Evolutionary conservation across 805 yeast species (phyloP), one percentile per base, ranked within the genome.

Genomic region (Suhomyces sp.): DNA sequence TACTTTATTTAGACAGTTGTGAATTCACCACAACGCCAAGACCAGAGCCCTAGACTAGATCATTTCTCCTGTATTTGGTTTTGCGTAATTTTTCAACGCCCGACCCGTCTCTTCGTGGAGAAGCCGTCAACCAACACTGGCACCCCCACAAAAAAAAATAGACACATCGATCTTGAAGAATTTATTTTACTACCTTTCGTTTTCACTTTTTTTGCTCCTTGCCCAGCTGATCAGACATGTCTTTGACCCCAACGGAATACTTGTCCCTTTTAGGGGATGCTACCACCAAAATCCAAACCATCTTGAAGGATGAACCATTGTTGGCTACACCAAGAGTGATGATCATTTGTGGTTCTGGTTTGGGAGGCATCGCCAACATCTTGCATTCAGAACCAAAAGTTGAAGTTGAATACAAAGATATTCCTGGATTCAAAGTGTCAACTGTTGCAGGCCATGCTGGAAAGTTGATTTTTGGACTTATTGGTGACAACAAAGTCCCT

Each of bases 381-480:
- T 53, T 83, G 28, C 53, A 55, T 21, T 48, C 63, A n/a, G 54
- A 57, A 14, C 60, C 68, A 20, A 60, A 63, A 28, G 60, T 77
- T 14, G 74, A 69, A 31, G 70, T 91, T 18, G 64, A 81, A 1
- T 91, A 88, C 54, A 47, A 56, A 5, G 69, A 72, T 0, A 85
- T 91, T 31, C 97, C 97, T 0, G 86, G 91, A 0, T 90, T 91
- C 60, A 75, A 74, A 51, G 51, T 62, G 1, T 83, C 96, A 1
- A 90, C 97, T 0, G 97, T 91, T 1, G 78, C 80, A 8, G 98
- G 98, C 0, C 98, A 91, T 55, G 80, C 77, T 6, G 98, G 98
- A 0, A 74, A 79, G 46, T 69, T 91, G 13, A 67, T 88, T 4
- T 82, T 88, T 58, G 98, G 98, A 2, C 58, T 58, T 11, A 79